Percentiles rank a stretch among this genome's conserved stretches.
These are phyloP conservation scores for Rosa lucieae DNA, from an alignment of 306 rosid genomes.

Conservation along the genomic window DNA sequence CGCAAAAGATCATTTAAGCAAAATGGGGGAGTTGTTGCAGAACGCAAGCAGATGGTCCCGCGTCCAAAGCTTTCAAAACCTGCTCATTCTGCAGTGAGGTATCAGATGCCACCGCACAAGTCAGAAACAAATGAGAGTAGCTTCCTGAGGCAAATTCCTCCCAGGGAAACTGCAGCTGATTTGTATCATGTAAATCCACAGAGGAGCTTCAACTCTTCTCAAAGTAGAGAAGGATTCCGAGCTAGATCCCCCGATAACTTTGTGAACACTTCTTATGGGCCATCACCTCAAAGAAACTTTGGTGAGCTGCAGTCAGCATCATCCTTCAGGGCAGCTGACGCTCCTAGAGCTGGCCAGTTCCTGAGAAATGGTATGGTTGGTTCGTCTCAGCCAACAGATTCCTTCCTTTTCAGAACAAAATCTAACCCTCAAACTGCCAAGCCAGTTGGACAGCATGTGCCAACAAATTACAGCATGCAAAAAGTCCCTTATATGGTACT, in stretches of 20 bases:
- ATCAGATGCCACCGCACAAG: slow-evolving; percentile 25
- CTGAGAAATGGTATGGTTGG: slow-evolving; percentile 28
- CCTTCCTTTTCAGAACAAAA: slow-evolving; percentile 23
- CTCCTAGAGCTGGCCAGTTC: slow-evolving; percentile 36
- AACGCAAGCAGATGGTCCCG: slow-evolving; percentile 26
- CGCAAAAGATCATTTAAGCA: slow-evolving; percentile 41
- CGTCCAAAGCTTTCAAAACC: slow-evolving; percentile 27
- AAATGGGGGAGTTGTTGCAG: slow-evolving; percentile 27
- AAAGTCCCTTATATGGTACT: slow-evolving; percentile 37
- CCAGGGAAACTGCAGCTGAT: slow-evolving; percentile 37
- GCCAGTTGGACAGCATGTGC: slow-evolving; percentile 29
- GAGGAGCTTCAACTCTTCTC: slow-evolving; percentile 30
- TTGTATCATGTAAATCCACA: slow-evolving; percentile 31
- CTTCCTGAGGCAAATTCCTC: slow-evolving; percentile 21
- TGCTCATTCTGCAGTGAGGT: slow-evolving; percentile 30
- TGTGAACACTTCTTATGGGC: slow-evolving; percentile 25
- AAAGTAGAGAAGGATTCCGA: slow-evolving; percentile 31
- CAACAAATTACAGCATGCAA: slow-evolving; percentile 31
- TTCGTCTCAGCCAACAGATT: slow-evolving; percentile 33
- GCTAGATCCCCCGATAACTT: slow-evolving; percentile 39
- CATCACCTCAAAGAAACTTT: slow-evolving; percentile 39
- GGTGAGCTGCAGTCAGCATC: slow-evolving; percentile 30
- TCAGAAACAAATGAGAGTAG: slow-evolving; percentile 30
- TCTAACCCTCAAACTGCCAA: slow-evolving; percentile 35
- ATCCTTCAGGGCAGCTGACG: slow-evolving; percentile 29